Conservation (phyloP, 2,329 filamentous ascomycete genomes). For the Phialophora verrucosa region DNA sequence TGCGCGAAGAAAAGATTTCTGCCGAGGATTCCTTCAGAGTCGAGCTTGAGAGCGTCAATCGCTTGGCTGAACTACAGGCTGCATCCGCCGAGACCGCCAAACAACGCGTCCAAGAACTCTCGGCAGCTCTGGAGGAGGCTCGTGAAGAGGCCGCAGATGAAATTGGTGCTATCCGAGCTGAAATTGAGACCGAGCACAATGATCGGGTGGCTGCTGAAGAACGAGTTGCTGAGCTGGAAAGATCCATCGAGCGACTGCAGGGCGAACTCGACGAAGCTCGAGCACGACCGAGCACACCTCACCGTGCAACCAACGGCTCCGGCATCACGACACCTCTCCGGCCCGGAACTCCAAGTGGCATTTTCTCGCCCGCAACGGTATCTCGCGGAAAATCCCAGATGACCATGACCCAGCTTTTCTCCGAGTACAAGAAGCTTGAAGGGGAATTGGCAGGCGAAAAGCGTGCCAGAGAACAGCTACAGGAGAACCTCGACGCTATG, state of each 20-base stretch:
- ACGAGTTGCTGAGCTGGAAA: conserved; percentile 69
- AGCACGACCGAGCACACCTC: conserved; percentile 60
- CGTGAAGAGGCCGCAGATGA: conserved; percentile 68
- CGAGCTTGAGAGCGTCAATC: conserved; percentile 79
- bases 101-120: conserved; percentile 64
- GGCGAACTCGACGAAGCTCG: conserved; percentile 55
- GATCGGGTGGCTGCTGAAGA: conserved; percentile 68
- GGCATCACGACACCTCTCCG: conserved; percentile 57
- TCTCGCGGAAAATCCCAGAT: conserved; percentile 64
- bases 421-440: conserved; percentile 65
- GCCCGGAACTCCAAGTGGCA: conserved; percentile 54
- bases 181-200: conserved; percentile 61
- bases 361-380: conserved; percentile 57
- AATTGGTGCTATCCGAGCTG: conserved; percentile 59
- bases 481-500: conserved; percentile 81
- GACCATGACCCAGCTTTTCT: conserved; percentile 67
- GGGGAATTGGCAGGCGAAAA: conserved; percentile 76
- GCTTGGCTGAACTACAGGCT: conserved; percentile 75
- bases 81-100: conserved; percentile 65
- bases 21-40: conserved; percentile 86
- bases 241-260: conserved; percentile 65
- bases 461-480: conserved; percentile 74
- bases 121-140: conserved; percentile 61
- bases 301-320: conserved; percentile 57
- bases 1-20: conserved; percentile 80